Evolutionary conservation across 257 asterid genomes (phyloP).

Genomic region (Buddleja alternifolia): DNA sequence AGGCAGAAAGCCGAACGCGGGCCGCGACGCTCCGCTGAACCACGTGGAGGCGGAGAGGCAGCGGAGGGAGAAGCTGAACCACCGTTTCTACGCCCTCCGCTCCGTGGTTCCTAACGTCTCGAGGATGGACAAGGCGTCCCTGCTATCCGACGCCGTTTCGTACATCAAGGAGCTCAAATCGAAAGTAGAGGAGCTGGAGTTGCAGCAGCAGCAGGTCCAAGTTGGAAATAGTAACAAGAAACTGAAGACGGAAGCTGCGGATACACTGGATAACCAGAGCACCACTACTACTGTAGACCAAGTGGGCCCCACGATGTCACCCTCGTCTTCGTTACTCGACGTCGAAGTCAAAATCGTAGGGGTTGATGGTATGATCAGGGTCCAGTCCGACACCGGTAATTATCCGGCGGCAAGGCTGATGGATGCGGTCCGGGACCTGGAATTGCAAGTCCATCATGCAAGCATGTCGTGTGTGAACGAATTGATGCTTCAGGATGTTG

Average conservation of each 20-base stretch:
- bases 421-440: slow-evolving; percentile 64
- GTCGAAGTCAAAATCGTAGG: slow-evolving; percentile 76
- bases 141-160: slow-evolving; percentile 78
- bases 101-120: slow-evolving; percentile 87
- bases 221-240: not conserved
- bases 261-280: slow-evolving; percentile 47
- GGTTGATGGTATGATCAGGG: slow-evolving; percentile 71
- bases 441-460: slow-evolving; percentile 72
- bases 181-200: slow-evolving; percentile 56
- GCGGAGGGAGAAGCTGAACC: slow-evolving; percentile 87
- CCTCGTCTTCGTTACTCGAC: slow-evolving; percentile 26
- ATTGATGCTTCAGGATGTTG: slow-evolving; percentile 75
- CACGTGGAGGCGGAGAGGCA: slow-evolving; percentile 93
- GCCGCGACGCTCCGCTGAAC: slow-evolving; percentile 48
- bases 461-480: slow-evolving; percentile 72
- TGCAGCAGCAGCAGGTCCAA: slow-evolving; percentile 31
- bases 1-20: slow-evolving; percentile 58
- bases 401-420: slow-evolving; percentile 67
- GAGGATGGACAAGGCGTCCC: slow-evolving; percentile 79
- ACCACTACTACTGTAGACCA: slow-evolving; percentile 39
- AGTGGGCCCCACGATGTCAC: not conserved
- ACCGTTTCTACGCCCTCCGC: slow-evolving; percentile 75
- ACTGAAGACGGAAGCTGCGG: slow-evolving; percentile 38
- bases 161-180: slow-evolving; percentile 69
- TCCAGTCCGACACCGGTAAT: slow-evolving; percentile 55